Base-by-base conservation (phyloP, 2,329 filamentous ascomycete genomes). In the Ophiostoma sp. region DNA sequence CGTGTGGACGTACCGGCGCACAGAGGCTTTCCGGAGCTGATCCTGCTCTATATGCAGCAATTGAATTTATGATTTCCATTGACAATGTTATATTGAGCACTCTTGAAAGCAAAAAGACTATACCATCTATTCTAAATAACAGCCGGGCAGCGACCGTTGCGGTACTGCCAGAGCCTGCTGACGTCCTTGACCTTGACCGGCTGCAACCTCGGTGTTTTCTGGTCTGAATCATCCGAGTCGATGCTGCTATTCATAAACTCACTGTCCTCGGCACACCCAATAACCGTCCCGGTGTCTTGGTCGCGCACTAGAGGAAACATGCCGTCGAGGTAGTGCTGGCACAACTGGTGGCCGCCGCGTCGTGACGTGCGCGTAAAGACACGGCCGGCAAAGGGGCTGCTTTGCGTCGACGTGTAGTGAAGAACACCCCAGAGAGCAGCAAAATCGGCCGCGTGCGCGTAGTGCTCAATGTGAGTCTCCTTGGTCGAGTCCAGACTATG, bases 371-470 rank as follows among this genome's bases (percentile, higher is more conserved):
- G 81, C 8, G 81, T 81, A 74, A 89, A 89, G n/a, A 89, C 81
- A 16, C 83, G 79, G 9, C 85, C 85, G 82, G 66, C 87, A 85
- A 70, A 88, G 81, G 62, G 81, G 76, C 5, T 60, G 4, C 38
- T 16, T 7, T 41, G 60, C 2, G 81, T 75, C 11, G 60, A 41
- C 38, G 66, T 82, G 41, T 91, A 92, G 75, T 90, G 84, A 47
- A 94, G 79, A 5, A 93, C 86, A 1, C 91, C 91, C 83, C 89
- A 91, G 9, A 87, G 79, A 4, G 90, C 84, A 2, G 94, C 90
- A 72, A 92, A 90, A 73, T 95, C 91, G 16, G 82, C 84, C 8
- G 83, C 84, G 75, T 93, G 90, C 2, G 88, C 89, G 74, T 93
- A 95, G 76, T 95, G 91, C 77, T 95, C 91, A 52, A 95, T 88